Evolutionary conservation across 202 grass and related monocot species (phyloP).

Genomic region (Setaria italica): DNA sequence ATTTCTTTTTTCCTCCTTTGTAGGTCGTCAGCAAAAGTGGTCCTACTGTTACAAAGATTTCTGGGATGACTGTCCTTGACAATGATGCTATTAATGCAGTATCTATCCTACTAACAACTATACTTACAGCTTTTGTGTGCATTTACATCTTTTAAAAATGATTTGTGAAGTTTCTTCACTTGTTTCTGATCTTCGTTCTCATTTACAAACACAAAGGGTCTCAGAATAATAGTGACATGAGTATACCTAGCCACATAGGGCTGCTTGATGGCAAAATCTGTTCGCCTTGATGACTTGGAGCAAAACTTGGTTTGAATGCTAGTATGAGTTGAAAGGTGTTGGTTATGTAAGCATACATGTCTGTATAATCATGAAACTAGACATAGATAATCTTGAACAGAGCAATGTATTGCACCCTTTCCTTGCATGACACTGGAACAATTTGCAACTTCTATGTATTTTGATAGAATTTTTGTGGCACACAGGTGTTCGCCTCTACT

Average conservation of each 20-base stretch:
- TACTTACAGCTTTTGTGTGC: conserved; percentile 72
- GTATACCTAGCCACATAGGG: conserved; percentile 4
- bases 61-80: conserved; percentile 82
- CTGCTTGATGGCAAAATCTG: conserved; percentile 8
- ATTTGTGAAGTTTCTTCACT: background rate
- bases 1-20: conserved; percentile 40
- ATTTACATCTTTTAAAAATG: conserved; percentile 68
- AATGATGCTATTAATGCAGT: conserved; percentile 88
- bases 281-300: background rate
- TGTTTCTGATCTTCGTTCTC: conserved; percentile 8
- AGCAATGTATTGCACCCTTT: background rate
- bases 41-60: conserved; percentile 84
- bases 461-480: too few species aligned
- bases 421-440: background rate
- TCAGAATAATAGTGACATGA: conserved; percentile 13
- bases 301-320: background rate
- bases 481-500: too few species aligned
- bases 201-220: conserved; percentile 21
- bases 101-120: conserved; percentile 70
- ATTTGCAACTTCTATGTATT: too few species aligned
- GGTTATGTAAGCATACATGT: background rate
- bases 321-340: background rate
- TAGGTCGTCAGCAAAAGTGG: conserved; percentile 83
- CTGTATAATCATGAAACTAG: background rate
- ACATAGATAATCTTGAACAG: background rate